Percentiles rank a stretch among this genome's conserved stretches.
phyloP scores from a whole-genome alignment of 257 asterid genomes.

The Rehmannia glutinosa region DNA sequence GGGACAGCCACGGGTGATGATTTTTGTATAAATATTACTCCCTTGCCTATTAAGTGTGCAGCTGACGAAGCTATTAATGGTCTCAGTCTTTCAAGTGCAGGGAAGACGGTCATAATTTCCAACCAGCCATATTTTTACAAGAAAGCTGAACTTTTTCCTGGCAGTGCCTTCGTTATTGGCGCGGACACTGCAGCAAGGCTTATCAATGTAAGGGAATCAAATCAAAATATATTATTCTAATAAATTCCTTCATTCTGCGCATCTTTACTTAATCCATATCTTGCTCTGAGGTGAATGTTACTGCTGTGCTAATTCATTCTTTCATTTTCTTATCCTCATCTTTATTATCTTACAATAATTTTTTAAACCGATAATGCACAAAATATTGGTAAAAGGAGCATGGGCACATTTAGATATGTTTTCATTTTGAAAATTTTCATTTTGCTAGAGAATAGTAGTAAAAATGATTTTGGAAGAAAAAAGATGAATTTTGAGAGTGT shows the following conservation, averaged over 20 bases:
- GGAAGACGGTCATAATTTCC: conserved; percentile 79
- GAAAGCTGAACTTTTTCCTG: conserved; percentile 94
- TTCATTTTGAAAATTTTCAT: too few species aligned
- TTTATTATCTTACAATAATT: background rate
- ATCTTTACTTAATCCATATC: background rate
- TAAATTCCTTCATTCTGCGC: background rate
- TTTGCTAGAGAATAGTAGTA: too few species aligned
- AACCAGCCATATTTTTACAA: conserved; percentile 95
- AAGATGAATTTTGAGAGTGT: too few species aligned
- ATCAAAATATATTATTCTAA: background rate
- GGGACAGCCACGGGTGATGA: too few species aligned
- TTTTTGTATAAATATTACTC: too few species aligned
- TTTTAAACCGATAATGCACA: background rate
- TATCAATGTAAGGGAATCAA: conserved; percentile 55
- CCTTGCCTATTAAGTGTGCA: too few species aligned
- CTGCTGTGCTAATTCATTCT: background rate
- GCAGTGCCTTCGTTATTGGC: conserved; percentile 89
- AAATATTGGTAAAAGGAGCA: background rate
- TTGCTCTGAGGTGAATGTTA: too few species aligned
- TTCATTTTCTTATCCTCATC: background rate
- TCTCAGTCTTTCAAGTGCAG: conserved; percentile 38
- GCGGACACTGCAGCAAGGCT: conserved; percentile 91
- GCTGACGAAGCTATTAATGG: conserved; percentile 18
- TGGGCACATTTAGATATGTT: too few species aligned
- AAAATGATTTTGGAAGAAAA: too few species aligned